Conservation (phyloP, 208 protist species). For the Endotrypanum monterogeii region DNA sequence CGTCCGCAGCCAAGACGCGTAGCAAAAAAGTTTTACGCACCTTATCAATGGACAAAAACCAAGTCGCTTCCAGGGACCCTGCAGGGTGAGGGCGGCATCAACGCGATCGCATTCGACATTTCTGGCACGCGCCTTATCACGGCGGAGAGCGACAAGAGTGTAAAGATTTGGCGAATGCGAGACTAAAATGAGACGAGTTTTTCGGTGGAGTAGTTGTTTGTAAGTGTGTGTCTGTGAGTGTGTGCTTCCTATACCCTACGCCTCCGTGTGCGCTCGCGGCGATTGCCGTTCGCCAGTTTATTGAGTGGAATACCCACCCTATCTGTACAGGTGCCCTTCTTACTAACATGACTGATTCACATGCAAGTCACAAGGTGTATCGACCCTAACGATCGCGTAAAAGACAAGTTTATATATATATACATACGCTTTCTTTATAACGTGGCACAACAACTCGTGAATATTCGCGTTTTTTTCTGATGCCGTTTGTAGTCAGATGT, state of each 20-base stretch:
- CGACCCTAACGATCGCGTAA: too few species aligned
- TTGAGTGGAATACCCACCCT: too few species aligned
- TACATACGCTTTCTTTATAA: too few species aligned
- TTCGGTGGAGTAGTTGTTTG: neutral
- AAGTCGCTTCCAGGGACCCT: constrained; percentile 79
- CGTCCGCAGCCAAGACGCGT: constrained; percentile 59
- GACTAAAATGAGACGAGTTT: constrained; percentile 21
- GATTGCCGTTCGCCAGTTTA: too few species aligned
- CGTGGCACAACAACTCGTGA: too few species aligned
- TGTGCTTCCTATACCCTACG: neutral
- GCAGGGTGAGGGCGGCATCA: constrained; percentile 94
- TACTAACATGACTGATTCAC: too few species aligned
- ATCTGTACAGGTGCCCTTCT: too few species aligned
- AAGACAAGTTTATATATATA: too few species aligned
- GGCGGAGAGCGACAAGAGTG: constrained; percentile 98
- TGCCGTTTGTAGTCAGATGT: too few species aligned
- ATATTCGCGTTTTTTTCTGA: too few species aligned
- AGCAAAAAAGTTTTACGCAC: constrained; percentile 50
- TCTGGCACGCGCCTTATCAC: constrained; percentile 98
- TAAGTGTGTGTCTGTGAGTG: neutral
- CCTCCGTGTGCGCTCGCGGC: neutral
- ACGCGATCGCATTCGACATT: constrained; percentile 92
- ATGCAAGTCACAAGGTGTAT: too few species aligned
- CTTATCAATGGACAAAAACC: constrained; percentile 79
- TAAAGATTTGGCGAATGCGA: constrained; percentile 91